A percentile compares a stretch with the other conserved stretches of the same genome.
These are phyloP conservation scores for Solanum rostratum DNA, from an alignment of 257 asterid genomes.

Conservation along the genomic window DNA sequence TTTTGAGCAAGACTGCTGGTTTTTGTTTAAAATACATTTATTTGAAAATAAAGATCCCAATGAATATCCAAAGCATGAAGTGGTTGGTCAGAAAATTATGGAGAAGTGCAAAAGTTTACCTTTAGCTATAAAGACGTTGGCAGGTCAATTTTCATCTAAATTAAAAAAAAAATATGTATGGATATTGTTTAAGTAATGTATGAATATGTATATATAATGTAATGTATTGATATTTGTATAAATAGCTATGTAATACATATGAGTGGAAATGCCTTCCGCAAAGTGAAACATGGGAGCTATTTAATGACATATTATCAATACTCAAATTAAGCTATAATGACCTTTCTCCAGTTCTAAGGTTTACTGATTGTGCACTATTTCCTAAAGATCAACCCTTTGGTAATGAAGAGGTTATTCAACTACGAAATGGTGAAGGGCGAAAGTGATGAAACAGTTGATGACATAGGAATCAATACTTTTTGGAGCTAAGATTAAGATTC, in stretches of 20 bases:
- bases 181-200: no score
- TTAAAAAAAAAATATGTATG: not conserved
- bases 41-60: no score
- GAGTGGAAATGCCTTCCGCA: not conserved
- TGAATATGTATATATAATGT: no score
- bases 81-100: not conserved
- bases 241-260: no score
- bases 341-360: conserved; percentile 2
- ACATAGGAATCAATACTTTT: not conserved
- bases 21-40: no score
- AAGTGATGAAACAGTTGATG: not conserved
- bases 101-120: conserved; percentile 1
- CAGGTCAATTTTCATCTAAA: not conserved
- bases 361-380: not conserved
- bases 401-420: not conserved
- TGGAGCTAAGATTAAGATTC: not conserved
- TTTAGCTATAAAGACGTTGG: conserved; percentile 1
- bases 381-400: not conserved
- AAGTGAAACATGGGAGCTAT: not conserved
- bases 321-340: not conserved
- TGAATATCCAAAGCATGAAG: no score
- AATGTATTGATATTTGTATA: no score
- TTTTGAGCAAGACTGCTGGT: no score
- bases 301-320: not conserved
- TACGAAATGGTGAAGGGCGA: not conserved